phyloP scores from a whole-genome alignment of 129 eudicot genomes.

The Lonicera japonica region DNA sequence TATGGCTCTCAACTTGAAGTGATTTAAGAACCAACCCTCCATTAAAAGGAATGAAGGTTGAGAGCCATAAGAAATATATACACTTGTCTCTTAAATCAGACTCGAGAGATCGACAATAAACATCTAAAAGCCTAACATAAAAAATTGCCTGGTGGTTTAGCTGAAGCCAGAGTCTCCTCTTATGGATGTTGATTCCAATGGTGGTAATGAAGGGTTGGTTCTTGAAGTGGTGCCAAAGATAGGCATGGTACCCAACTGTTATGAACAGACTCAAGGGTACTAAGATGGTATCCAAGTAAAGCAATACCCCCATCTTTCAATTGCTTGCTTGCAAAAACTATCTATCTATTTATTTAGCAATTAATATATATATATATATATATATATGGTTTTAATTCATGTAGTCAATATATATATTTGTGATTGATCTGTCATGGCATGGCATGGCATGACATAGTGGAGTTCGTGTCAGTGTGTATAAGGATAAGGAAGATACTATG shows the following conservation, averaged over 20 bases:
- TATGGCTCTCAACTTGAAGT: too few relatives aligned
- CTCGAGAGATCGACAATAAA: too few relatives aligned
- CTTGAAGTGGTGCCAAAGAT: slow-evolving; percentile 69
- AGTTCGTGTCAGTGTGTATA: not conserved
- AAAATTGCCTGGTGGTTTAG: slow-evolving; percentile 46
- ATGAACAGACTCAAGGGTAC: slow-evolving; percentile 72
- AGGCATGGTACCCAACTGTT: slow-evolving; percentile 86
- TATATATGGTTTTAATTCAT: not conserved
- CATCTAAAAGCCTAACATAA: too few relatives aligned
- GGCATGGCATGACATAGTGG: slow-evolving; percentile 3
- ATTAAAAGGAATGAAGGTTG: too few relatives aligned
- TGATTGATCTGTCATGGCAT: too few relatives aligned
- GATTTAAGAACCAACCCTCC: too few relatives aligned
- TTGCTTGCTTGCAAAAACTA: not conserved
- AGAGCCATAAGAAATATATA: too few relatives aligned
- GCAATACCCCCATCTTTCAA: slow-evolving; percentile 19
- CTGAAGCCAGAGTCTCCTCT: slow-evolving; percentile 60
- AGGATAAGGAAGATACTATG: not conserved
- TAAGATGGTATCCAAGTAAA: slow-evolving; percentile 59
- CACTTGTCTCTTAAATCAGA: too few relatives aligned
- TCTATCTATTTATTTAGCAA: not conserved
- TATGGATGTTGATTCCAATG: slow-evolving; percentile 55
- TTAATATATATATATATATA: not conserved
- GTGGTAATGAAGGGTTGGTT: slow-evolving; percentile 53
- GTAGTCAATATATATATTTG: too few relatives aligned